A percentile compares a stretch with the other conserved stretches of the same genome.
Conservation (phyloP, 2,329 filamentous ascomycete genomes). For the Botryosphaeria agaves region DNA sequence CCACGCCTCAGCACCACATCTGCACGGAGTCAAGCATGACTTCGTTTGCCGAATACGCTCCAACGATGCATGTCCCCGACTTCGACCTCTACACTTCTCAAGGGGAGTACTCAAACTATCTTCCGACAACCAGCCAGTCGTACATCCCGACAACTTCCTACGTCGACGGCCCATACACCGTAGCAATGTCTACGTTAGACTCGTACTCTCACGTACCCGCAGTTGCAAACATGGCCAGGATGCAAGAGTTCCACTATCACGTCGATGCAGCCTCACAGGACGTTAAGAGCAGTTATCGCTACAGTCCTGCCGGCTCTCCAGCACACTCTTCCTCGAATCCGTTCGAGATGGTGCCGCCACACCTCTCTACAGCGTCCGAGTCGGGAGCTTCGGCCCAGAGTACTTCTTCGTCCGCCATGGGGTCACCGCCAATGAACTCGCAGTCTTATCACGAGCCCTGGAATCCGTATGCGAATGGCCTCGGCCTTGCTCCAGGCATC, state of each 20-base stretch:
- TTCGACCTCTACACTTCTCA: conserved; percentile 15
- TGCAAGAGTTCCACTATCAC: conserved; percentile 18
- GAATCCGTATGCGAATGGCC: conserved; percentile 35
- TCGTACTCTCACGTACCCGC: conserved; percentile 15
- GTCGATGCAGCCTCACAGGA: conserved; percentile 17
- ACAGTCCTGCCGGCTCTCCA: conserved; percentile 25
- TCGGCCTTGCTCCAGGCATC: conserved; percentile 45
- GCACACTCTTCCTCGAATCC: conserved; percentile 24
- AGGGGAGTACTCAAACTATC: conserved; percentile 11
- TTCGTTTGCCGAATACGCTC: conserved; percentile 11
- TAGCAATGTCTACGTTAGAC: conserved; percentile 19
- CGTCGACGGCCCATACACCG: conserved; percentile 10
- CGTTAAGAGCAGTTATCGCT: conserved; percentile 18
- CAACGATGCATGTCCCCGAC: conserved; percentile 7
- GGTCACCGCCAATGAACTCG: conserved; percentile 39
- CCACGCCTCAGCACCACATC: background rate
- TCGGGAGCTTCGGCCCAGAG: conserved; percentile 30
- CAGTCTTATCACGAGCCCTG: conserved; percentile 42
- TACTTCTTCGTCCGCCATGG: conserved; percentile 30
- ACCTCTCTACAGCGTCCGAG: conserved; percentile 30
- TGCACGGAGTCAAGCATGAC: conserved; percentile 9
- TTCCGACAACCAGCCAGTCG: conserved; percentile 4
- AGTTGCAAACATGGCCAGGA: conserved; percentile 12
- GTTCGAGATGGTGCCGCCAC: conserved; percentile 27
- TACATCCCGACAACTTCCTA: conserved; percentile 9